These are phyloP conservation scores for Ceratocystis lukuohia DNA, from an alignment of 2,329 filamentous ascomycete species.

Conservation along the genomic window DNA sequence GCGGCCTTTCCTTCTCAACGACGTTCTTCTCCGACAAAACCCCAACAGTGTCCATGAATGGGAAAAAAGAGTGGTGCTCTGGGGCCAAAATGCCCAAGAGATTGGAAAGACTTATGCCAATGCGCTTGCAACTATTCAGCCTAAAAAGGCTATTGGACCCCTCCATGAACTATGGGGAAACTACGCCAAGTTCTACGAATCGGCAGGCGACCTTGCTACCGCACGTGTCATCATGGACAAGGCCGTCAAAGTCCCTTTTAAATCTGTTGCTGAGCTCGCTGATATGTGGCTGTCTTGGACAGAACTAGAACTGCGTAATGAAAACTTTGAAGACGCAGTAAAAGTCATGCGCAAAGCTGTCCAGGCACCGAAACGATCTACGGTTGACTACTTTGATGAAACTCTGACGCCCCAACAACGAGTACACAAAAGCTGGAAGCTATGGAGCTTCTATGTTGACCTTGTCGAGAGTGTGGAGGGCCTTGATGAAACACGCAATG, in stretches of 20 bases:
- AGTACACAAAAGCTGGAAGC: slow-evolving; percentile 97
- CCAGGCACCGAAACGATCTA: slow-evolving; percentile 92
- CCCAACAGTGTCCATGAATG: slow-evolving; percentile 93
- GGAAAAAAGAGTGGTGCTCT: slow-evolving; percentile 91
- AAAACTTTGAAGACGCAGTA: slow-evolving; percentile 90
- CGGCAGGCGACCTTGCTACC: slow-evolving; percentile 67
- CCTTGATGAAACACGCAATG: slow-evolving; percentile 79
- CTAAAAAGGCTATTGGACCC: slow-evolving; percentile 84
- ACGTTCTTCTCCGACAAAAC: slow-evolving; percentile 88
- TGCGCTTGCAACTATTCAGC: slow-evolving; percentile 82
- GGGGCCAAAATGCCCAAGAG: slow-evolving; percentile 85
- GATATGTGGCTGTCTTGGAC: slow-evolving; percentile 99
- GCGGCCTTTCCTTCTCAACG: slow-evolving; percentile 87
- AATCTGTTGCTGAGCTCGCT: slow-evolving; percentile 88
- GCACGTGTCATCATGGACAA: slow-evolving; percentile 94
- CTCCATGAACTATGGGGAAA: slow-evolving; percentile 94
- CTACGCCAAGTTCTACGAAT: slow-evolving; percentile 95
- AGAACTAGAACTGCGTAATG: slow-evolving; percentile 89
- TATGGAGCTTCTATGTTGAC: slow-evolving; percentile 99
- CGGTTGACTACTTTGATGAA: slow-evolving; percentile 98
- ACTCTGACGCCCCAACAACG: slow-evolving; percentile 85
- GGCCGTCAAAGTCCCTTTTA: slow-evolving; percentile 93
- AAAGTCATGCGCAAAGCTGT: slow-evolving; percentile 95
- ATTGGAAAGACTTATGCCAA: slow-evolving; percentile 90
- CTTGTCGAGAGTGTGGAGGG: slow-evolving; percentile 88